Evolutionary conservation across 768 basidiomycete genomes (phyloP).

Genomic region (Collybia nuda): DNA sequence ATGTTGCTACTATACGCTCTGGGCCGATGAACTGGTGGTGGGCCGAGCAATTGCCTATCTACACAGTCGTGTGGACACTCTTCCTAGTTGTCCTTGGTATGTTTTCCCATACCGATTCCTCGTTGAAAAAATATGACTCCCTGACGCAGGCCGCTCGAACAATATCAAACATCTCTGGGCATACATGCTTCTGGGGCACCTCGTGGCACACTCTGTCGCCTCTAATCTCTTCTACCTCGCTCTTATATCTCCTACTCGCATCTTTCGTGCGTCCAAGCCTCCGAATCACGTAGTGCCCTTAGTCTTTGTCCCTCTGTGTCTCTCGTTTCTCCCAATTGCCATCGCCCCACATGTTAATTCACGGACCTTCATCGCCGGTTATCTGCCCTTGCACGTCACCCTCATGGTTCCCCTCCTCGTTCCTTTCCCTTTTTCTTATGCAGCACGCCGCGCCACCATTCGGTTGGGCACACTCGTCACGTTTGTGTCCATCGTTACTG

Average conservation of each 20-base stretch:
- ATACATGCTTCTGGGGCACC: constrained; percentile 72
- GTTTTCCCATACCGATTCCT: no score
- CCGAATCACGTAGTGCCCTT: neutral
- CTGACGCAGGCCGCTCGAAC: constrained; percentile 29
- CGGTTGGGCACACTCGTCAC: constrained; percentile 11
- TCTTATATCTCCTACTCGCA: constrained; percentile 34
- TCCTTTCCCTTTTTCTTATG: constrained; percentile 10
- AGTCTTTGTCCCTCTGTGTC: constrained; percentile 20
- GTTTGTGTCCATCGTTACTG: neutral
- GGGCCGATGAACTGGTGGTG: constrained; percentile 65
- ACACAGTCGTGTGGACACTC: constrained; percentile 55
- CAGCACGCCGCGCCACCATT: constrained; percentile 22
- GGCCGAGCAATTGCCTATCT: constrained; percentile 64
- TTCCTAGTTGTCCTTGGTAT: constrained; percentile 53
- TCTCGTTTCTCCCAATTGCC: constrained; percentile 45
- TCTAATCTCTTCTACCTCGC: constrained; percentile 63
- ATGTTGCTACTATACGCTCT: constrained; percentile 44
- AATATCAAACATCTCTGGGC: constrained; percentile 55
- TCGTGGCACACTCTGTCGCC: constrained; percentile 70
- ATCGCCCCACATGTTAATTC: constrained; percentile 39
- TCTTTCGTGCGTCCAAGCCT: constrained; percentile 1
- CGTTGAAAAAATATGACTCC: neutral
- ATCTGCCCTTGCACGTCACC: constrained; percentile 60
- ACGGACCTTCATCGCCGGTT: constrained; percentile 52
- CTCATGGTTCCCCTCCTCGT: constrained; percentile 52